These are phyloP conservation scores for Coriolopsis trogii DNA, from an alignment of 1,284 basidiomycete genomes.

Conservation along the genomic window DNA sequence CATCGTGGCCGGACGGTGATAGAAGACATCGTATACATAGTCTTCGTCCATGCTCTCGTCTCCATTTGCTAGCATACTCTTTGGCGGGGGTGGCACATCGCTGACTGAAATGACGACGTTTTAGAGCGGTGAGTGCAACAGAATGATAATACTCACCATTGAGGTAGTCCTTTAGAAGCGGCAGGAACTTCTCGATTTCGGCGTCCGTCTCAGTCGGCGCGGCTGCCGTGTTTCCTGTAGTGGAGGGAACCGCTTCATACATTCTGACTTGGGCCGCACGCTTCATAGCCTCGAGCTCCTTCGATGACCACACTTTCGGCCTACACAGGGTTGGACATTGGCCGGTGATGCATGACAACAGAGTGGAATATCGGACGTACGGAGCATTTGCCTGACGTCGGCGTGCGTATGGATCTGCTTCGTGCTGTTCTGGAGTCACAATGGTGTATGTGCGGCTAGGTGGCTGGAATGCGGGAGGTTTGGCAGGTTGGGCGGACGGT, in stretches of 20 bases:
- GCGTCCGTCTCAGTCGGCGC: conserved; percentile 43
- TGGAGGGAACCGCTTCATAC: conserved; percentile 68
- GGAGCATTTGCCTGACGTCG: conserved; percentile 26
- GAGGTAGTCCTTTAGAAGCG: conserved; percentile 72
- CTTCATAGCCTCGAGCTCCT: conserved; percentile 40
- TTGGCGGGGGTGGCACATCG: conserved; percentile 19
- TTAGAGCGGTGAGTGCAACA: not conserved
- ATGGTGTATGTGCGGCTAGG: conserved; percentile 33
- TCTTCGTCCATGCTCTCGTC: conserved; percentile 41
- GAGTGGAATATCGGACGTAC: conserved; percentile 24
- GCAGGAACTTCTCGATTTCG: conserved; percentile 75
- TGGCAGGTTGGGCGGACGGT: not conserved
- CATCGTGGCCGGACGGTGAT: conserved; percentile 59
- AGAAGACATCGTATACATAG: conserved; percentile 83
- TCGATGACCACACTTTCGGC: conserved; percentile 57
- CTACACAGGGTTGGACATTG: conserved; percentile 8
- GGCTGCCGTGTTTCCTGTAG: conserved; percentile 22
- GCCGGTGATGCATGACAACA: not conserved
- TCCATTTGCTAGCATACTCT: conserved; percentile 12
- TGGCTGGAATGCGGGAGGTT: conserved; percentile 1
- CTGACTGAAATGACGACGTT: conserved; percentile 32
- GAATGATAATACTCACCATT: conserved; percentile 45
- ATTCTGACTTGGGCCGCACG: conserved; percentile 48
- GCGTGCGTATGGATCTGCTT: conserved; percentile 12
- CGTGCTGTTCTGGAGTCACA: conserved; percentile 23